Evolutionary conservation across 805 yeast genomes (phyloP), one percentile per base, ranked within the genome.

Genomic region (Yarrowia keelungensis): DNA sequence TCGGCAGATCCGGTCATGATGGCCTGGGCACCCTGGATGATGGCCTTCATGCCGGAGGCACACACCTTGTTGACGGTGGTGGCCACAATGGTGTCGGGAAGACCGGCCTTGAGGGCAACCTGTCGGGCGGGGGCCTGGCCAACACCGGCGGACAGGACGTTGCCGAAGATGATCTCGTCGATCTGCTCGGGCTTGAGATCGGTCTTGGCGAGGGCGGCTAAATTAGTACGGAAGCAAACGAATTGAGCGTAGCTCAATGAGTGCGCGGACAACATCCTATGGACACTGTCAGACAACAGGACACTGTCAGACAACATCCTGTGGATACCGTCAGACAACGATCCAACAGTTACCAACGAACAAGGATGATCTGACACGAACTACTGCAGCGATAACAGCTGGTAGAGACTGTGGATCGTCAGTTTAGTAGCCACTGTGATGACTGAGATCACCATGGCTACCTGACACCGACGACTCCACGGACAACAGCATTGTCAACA

Each of bases 71-170:
- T 95, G 73, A 94, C 85, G 47, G 98, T 90, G 68, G 97, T 86
- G 70, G 97, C 97, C 59, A 92, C 89, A 68, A 91, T 87, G 71
- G 86, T 82, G 72, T 89, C 87, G 64, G 91, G 87, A 67, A 95
- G 84, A 15, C 98, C 98, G 19, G 98, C 89, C 76, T 88, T 89
- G 73, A 94, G 76, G 15, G 97, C 97, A 69, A 94, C 98, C 82
- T 94, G 99, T 81, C 98, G 89, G 43, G 99, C 99, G 53, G 99
- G 98, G 70, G 94, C 92, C 82, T 94, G 99, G 71, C 99, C 98
- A 70, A 91, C 88, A 75, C 91, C 91, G 72, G 98, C 98, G 76
- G 90, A 91, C 76, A 92, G 80, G 62, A 92, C 99, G 76, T 92
- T 90, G 76, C 99, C 99, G 78, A 92, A 92, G 76, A 90, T 85